Conservation (phyloP, 768 basidiomycete genomes). For the Heimioporus sp. region DNA sequence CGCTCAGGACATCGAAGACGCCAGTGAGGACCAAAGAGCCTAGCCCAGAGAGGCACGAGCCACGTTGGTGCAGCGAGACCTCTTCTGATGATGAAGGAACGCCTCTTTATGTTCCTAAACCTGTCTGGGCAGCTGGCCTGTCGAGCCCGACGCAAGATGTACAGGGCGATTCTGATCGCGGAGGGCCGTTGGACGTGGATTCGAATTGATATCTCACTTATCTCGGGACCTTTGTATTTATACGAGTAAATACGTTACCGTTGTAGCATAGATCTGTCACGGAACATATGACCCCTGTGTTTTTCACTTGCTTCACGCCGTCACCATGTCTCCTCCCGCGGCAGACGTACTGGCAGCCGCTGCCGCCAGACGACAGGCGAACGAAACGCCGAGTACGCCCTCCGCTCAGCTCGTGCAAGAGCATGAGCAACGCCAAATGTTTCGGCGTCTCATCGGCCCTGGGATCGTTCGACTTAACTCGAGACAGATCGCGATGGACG, state of each 20-base stretch:
- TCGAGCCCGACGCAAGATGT: slow-evolving; percentile 4
- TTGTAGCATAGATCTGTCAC: neutral
- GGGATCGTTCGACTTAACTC: slow-evolving; percentile 74
- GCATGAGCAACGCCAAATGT: slow-evolving; percentile 66
- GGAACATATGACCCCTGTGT: slow-evolving; percentile 18
- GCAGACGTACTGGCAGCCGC: slow-evolving; percentile 28
- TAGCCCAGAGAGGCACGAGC: slow-evolving; percentile 33
- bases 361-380: slow-evolving; percentile 23
- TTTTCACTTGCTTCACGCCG: neutral
- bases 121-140: slow-evolving; percentile 5
- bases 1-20: slow-evolving; percentile 17
- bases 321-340: slow-evolving; percentile 16
- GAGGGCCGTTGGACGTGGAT: slow-evolving; percentile 19
- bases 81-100: slow-evolving; percentile 48
- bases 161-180: slow-evolving; percentile 18
- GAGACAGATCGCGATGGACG: slow-evolving; percentile 53
- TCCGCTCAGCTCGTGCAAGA: slow-evolving; percentile 36
- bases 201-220: slow-evolving; percentile 12
- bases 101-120: slow-evolving; percentile 13
- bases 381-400: neutral
- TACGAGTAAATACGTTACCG: too few species aligned
- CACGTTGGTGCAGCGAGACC: slow-evolving; percentile 58
- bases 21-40: slow-evolving; percentile 24
- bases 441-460: slow-evolving; percentile 75
- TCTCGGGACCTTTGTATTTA: neutral